Base-by-base conservation (phyloP, 208 protist genomes). In the Strigomonas culicis region DNA sequence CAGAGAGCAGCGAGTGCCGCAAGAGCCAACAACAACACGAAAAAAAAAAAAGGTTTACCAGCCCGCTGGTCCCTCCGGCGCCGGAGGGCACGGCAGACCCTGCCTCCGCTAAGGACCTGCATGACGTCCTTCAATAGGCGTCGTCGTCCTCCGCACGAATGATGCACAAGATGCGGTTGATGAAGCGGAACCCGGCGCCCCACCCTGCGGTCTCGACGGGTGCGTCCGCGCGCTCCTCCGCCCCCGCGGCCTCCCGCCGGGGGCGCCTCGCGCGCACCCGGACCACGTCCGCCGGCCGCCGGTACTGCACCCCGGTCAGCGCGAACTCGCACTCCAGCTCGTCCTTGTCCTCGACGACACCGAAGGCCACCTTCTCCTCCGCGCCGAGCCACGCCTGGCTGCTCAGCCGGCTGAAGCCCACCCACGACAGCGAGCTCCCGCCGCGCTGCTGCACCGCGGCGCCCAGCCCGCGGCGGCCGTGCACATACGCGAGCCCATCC, bases 331-430 rank as follows among this genome's bases (percentile, higher is more conserved):
- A 66, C 68, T 84, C 70, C 44, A 59, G 27, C 17, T 70, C 72
- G 22, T 72, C 62, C 6, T 59, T 52, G 19, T 52, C 65, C 27
- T 68, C 71, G 6, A 43, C 17, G 21, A 44, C 11, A 13, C 55
- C 55, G 19, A 44, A 15, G 17, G 55, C 31, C 13, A 24, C 31
- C 28, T 17, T 17, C n/a, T 83, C 74, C 41, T 72, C 75, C 15
- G 59, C 73, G 1, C 51, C 50, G 7, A 88, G 58, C 83, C 82
- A 88, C 36, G 46, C 62, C 25, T 72, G 61, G 3, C 75, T 61
- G 68, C 86, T 93, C 24, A 93, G 72, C 0, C 83, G 78, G 52
- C 79, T 93, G 70, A 82, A 88, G 47, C 71, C 69, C 10, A 60
- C 31, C 63, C 77, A 82, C 49, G 69, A 65, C 21, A 59, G 68